Evolutionary conservation across 345 rosid genomes (phyloP).

Genomic region (Citrus mangshanensis): DNA sequence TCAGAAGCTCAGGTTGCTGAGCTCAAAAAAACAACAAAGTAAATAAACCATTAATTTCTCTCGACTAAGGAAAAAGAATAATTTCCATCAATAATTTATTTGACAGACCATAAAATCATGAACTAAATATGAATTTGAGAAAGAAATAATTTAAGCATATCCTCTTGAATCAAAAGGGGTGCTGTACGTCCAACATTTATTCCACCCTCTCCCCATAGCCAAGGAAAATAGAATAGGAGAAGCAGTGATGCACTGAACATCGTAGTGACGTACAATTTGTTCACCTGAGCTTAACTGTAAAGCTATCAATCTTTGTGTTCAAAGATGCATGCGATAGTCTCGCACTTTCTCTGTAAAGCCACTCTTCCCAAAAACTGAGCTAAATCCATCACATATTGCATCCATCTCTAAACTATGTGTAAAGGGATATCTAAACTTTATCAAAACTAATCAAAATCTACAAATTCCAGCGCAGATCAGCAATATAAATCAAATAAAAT

Average conservation of each 20-base stretch:
- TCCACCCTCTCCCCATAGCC: neutral
- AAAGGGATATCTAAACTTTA: neutral
- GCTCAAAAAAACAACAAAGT: constrained; percentile 11
- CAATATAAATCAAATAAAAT: neutral
- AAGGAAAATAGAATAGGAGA: neutral
- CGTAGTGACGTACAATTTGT: neutral
- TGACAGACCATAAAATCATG: neutral
- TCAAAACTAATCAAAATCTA: neutral
- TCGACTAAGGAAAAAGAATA: neutral
- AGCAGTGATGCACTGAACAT: neutral
- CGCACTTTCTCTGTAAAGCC: neutral
- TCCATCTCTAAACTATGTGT: neutral
- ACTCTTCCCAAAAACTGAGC: neutral
- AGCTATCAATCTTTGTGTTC: neutral
- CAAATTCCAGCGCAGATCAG: neutral
- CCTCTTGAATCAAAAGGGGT: neutral
- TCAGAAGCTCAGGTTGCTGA: constrained; percentile 95
- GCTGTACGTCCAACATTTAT: neutral
- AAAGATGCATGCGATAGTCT: neutral
- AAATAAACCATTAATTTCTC: constrained; percentile 15
- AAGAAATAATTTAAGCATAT: neutral
- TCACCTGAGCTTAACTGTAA: neutral
- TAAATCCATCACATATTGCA: neutral
- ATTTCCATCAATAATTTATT: constrained; percentile 1
- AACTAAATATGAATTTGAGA: neutral